These are phyloP conservation scores for Trametes meyenii DNA, from an alignment of 768 basidiomycete genomes.

Conservation along the genomic window DNA sequence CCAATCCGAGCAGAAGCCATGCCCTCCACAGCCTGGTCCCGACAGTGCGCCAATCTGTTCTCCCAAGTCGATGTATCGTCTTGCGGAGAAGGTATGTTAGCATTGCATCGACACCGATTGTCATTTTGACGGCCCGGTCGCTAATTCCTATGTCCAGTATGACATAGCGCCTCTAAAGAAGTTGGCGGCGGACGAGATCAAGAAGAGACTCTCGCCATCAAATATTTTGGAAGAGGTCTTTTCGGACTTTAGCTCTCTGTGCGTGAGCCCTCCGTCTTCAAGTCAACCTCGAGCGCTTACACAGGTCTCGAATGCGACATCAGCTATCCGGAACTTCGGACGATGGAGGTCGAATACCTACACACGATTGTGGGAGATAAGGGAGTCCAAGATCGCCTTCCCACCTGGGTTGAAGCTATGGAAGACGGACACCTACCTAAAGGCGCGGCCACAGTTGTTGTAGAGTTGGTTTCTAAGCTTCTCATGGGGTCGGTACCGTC, in stretches of 20 bases:
- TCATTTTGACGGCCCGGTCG: not conserved
- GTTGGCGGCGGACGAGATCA: not conserved
- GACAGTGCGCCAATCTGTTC: conserved; percentile 2
- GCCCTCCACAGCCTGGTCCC: not conserved
- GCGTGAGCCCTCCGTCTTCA: not conserved
- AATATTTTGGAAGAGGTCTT: conserved; percentile 10
- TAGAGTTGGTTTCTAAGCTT: not conserved
- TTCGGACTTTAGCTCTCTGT: conserved; percentile 6
- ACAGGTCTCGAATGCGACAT: not conserved
- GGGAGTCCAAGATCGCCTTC: not conserved
- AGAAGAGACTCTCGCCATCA: not conserved
- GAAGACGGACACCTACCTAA: not conserved
- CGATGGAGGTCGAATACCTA: conserved; percentile 10
- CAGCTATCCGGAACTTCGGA: conserved; percentile 11
- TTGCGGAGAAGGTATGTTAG: not conserved
- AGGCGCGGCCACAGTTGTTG: not conserved
- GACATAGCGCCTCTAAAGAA: conserved; percentile 1
- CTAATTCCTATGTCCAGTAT: not conserved
- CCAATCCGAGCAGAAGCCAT: not conserved
- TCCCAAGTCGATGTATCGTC: conserved; percentile 16
- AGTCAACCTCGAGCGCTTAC: too few relatives aligned
- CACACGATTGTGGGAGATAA: not conserved
- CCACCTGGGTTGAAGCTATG: not conserved
- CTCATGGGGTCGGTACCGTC: not conserved
- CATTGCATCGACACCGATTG: not conserved